A percentile compares a stretch with the other conserved stretches of the same genome.
phyloP scores from a whole-genome alignment of 129 eudicot genomes.

The Saposhnikovia divaricata region DNA sequence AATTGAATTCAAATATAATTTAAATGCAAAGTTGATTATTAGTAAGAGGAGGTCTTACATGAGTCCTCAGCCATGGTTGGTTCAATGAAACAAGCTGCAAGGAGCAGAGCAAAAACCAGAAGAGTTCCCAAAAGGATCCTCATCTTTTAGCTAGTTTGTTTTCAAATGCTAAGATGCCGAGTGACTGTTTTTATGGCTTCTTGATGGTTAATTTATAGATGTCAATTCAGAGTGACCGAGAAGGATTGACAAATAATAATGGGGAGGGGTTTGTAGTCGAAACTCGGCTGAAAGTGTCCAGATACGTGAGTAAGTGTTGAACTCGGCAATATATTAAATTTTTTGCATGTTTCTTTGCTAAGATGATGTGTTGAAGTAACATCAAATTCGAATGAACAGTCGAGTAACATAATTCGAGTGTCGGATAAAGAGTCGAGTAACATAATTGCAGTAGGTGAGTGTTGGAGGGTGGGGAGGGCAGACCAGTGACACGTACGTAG shows the following conservation, averaged over 20 bases:
- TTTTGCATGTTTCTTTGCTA: not conserved
- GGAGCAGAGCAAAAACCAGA: slow-evolving; percentile 20
- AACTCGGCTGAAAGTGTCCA: not conserved
- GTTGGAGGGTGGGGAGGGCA: not conserved
- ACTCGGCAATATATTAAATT: not conserved
- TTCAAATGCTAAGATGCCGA: not conserved
- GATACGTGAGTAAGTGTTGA: not conserved
- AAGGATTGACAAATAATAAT: not conserved
- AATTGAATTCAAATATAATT: not conserved
- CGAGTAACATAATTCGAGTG: not conserved
- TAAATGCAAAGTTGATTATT: not conserved
- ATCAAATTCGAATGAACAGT: not conserved
- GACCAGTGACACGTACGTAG: not conserved
- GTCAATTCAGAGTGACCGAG: not conserved
- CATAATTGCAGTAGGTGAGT: slow-evolving; percentile 1
- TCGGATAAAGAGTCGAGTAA: not conserved
- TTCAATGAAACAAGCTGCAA: slow-evolving; percentile 15
- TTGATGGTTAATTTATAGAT: not conserved
- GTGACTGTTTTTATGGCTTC: not conserved
- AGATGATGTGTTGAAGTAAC: not conserved
- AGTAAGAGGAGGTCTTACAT: slow-evolving; percentile 5
- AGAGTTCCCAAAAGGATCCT: slow-evolving; percentile 13
- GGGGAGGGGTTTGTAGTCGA: not conserved
- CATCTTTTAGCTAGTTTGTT: slow-evolving; percentile 5
- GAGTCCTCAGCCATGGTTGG: slow-evolving; percentile 20